A percentile compares a stretch with the other conserved stretches of the same genome.
phyloP scores from a whole-genome alignment of 768 basidiomycete species.

The Lentinula lateritia region DNA sequence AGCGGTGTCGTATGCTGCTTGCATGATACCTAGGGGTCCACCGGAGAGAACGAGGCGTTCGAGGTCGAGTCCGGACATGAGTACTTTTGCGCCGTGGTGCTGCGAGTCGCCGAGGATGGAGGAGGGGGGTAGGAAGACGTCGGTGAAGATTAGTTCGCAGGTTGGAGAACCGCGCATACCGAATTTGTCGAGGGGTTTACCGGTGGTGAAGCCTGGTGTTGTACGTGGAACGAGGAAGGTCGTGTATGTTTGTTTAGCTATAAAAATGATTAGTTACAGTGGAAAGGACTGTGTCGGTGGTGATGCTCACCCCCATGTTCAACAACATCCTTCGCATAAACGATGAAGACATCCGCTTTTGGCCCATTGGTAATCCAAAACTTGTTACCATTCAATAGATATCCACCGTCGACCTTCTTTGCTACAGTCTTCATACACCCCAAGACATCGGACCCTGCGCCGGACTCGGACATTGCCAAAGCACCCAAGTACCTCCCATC shows the following conservation, averaged over 20 bases:
- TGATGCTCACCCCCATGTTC: neutral
- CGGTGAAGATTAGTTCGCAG: constrained; percentile 87
- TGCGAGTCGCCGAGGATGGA: constrained; percentile 41
- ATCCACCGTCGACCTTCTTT: constrained; percentile 68
- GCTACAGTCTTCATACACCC: constrained; percentile 79
- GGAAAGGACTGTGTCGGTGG: constrained; percentile 37
- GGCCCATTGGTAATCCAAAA: constrained; percentile 99
- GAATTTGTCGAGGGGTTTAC: constrained; percentile 90
- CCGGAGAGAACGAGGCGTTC: constrained; percentile 90
- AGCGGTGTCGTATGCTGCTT: constrained; percentile 86
- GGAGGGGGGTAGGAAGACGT: constrained; percentile 74
- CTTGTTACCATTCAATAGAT: constrained; percentile 82
- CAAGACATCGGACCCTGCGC: constrained; percentile 92
- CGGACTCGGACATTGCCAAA: constrained; percentile 92
- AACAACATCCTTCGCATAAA: constrained; percentile 77
- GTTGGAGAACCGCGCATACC: constrained; percentile 97
- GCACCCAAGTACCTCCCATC: constrained; percentile 81
- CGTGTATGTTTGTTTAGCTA: constrained; percentile 73
- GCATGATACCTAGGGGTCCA: constrained; percentile 91
- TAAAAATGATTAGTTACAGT: constrained; percentile 15
- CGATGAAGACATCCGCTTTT: constrained; percentile 82
- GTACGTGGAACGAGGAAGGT: constrained; percentile 85
- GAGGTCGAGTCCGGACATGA: constrained; percentile 93
- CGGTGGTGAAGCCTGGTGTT: constrained; percentile 82
- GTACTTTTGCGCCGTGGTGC: constrained; percentile 74